Evolutionary conservation across 305 asterid species (phyloP).

Genomic region (Nicotiana rustica): DNA sequence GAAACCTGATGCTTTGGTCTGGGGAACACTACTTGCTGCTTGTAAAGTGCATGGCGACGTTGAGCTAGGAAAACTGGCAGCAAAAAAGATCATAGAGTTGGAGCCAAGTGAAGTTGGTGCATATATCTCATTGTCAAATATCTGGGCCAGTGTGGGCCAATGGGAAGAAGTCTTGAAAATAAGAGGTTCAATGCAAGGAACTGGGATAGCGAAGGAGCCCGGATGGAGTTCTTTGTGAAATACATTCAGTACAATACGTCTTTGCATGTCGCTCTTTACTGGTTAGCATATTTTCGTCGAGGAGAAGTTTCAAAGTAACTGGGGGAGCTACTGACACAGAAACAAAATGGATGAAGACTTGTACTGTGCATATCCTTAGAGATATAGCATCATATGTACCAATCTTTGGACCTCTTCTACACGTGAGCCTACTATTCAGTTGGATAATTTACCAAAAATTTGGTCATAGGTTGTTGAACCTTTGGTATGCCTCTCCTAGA

Average conservation of each 20-base stretch:
- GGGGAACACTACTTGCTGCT: constrained; percentile 86
- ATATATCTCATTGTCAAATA: constrained; percentile 65
- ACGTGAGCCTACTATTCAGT: neutral
- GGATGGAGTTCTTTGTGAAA: constrained; percentile 78
- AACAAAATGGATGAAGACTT: neutral
- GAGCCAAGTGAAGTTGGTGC: constrained; percentile 67
- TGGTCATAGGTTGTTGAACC: neutral
- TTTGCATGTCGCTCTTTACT: constrained; percentile 22
- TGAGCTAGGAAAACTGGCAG: constrained; percentile 72
- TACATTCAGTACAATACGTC: neutral
- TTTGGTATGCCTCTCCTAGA: neutral
- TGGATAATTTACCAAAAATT: neutral
- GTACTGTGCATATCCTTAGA: neutral
- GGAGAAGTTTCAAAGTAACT: neutral
- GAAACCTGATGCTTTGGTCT: constrained; percentile 57
- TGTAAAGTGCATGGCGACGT: constrained; percentile 69
- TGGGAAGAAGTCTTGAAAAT: constrained; percentile 72
- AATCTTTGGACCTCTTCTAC: neutral
- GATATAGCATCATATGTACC: neutral
- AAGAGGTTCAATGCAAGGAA: constrained; percentile 61
- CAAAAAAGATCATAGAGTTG: constrained; percentile 65
- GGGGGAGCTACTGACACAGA: neutral
- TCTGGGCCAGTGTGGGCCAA: constrained; percentile 74
- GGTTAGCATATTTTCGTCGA: neutral
- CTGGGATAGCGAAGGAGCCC: constrained; percentile 59